Evolutionary conservation across 768 basidiomycete genomes (phyloP).

Genomic region (Cystofilobasidium bisporidii): DNA sequence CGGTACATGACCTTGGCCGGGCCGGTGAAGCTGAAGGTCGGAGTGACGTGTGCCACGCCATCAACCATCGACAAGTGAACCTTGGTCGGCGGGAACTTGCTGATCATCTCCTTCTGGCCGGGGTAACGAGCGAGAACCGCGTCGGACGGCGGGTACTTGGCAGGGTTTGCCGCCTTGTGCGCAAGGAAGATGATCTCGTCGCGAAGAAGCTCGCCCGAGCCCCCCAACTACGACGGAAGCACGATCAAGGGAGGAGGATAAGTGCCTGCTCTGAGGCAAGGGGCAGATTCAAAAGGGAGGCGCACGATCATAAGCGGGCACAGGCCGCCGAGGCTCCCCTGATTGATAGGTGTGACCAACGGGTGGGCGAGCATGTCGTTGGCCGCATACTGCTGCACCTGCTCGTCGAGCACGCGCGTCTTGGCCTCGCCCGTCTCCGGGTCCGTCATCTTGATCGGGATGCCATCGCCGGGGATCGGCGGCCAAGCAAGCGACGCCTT

Average conservation of each 20-base stretch:
- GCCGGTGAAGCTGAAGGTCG: conserved; percentile 17
- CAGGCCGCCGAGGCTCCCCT: conserved; percentile 76
- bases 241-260: no score
- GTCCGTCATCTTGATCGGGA: conserved; percentile 5
- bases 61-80: conserved; percentile 85
- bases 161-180: conserved; percentile 81
- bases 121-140: conserved; percentile 39
- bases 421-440: conserved; percentile 2
- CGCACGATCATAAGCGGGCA: conserved; percentile 64
- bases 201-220: conserved; percentile 33
- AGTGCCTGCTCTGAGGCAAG: no score
- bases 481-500: conserved; percentile 21
- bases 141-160: conserved; percentile 50
- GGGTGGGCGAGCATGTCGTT: conserved; percentile 50
- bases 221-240: conserved; percentile 8
- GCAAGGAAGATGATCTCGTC: conserved; percentile 42
- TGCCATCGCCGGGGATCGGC: conserved; percentile 13
- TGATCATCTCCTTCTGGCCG: conserved; percentile 37
- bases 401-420: conserved; percentile 11
- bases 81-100: conserved; percentile 49
- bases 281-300: no score
- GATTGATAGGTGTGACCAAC: conserved; percentile 60
- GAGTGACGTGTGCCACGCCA: conserved; percentile 12
- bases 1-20: conserved; percentile 24
- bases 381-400: conserved; percentile 45